Base-by-base conservation (phyloP, 306 rosid genomes). In the Cajanus cajan region DNA sequence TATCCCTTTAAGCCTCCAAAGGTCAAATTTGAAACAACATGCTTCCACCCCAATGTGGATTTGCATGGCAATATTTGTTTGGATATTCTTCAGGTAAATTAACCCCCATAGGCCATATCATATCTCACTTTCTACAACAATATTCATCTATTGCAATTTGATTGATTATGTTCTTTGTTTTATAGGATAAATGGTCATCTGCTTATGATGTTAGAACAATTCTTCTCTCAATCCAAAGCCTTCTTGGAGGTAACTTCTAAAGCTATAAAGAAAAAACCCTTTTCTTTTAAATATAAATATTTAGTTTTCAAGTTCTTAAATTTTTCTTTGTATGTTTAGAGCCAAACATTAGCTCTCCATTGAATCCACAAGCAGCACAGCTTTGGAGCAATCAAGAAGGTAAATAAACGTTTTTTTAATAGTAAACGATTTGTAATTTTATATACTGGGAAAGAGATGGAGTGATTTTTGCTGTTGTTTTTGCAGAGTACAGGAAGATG, bases 371-470 rank as follows among this genome's bases (percentile, higher is more conserved):
- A 84, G 99, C 99, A 52, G 99, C 99, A 12, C 94, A 91, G 78
- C 87, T 96, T 47, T 96, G 98, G 99, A 83, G 84, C 81, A 91
- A 93, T 81, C 99, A 96, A 89, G 90, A 93, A 89, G 99, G 98
- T 93, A 83, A 75, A 82, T 67, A 40, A 4, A 8, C 31, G 6
- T 41, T 28, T 28, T 28, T 28, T 28, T 28, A 48, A 55, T 2
- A 39, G 39, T 6, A 40, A 21, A 41, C 4, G 7, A 63, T 47
- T 36, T 51, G 6, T 19, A 18, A n/a, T 48, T 8, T 16, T 19
- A 1, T 37, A n/a, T 51, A 2, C 14, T 9, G 54, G 33, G 11
- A 52, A 5, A 2, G 39, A 40, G 15, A 63, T 82, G 11, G 69
- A 57, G 12, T 63, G 43, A 18, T 19, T 44, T 34, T 48, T 36